Conservation (phyloP, 345 rosid species). For the Excoecaria cochinchinensis region DNA sequence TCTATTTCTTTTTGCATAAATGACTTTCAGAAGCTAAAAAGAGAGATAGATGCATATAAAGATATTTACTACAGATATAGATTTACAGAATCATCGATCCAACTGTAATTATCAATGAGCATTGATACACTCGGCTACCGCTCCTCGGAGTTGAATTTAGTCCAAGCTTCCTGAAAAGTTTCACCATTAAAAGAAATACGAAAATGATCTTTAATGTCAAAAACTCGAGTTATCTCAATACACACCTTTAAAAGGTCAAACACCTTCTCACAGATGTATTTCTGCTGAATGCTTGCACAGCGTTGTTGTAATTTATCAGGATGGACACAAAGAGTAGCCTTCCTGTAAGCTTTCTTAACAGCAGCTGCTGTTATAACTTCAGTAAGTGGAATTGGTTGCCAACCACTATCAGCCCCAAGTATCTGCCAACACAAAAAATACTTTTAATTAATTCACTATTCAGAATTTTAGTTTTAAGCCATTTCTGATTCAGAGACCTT, state of each 20-base stretch:
- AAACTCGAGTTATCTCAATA: too few relatives aligned
- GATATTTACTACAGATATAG: constrained; percentile 29
- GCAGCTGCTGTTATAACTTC: constrained; percentile 95
- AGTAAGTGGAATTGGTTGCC: constrained; percentile 94
- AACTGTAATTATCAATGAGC: constrained; percentile 10
- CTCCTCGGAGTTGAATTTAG: constrained; percentile 91
- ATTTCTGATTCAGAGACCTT: not conserved
- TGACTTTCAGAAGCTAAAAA: constrained; percentile 13
- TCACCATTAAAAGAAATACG: constrained; percentile 1
- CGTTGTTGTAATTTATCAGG: constrained; percentile 96
- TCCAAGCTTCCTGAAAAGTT: constrained; percentile 85
- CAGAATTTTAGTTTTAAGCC: not conserved
- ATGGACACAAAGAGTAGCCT: constrained; percentile 97
- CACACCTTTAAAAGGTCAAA: constrained; percentile 92
- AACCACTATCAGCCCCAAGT: constrained; percentile 82
- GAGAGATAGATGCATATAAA: not conserved
- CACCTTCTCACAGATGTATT: constrained; percentile 88
- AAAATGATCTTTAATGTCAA: too few relatives aligned
- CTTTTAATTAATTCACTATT: not conserved
- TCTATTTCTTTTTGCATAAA: constrained; percentile 19
- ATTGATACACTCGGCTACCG: constrained; percentile 36
- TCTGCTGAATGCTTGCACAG: constrained; percentile 91
- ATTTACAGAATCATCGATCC: constrained; percentile 24
- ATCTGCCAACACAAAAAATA: constrained; percentile 51
- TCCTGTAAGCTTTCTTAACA: constrained; percentile 91